Evolutionary conservation across 2,329 filamentous ascomycete genomes (phyloP), one percentile per base, ranked within the genome.

Genomic region (Fusarium sp.): DNA sequence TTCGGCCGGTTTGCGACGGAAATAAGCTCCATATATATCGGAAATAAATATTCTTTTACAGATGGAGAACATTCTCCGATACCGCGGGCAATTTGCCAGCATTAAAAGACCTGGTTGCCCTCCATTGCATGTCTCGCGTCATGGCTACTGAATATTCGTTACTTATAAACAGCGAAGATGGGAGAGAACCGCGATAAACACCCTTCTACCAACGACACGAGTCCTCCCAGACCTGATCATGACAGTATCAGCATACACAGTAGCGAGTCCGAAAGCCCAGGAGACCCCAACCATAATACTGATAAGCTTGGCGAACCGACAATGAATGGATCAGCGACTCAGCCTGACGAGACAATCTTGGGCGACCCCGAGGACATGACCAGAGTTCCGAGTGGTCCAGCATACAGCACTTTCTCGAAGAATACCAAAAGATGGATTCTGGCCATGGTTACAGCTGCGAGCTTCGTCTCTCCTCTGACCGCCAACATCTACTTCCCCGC

Each of bases 381-480:
- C 7, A 67, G 71, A 57, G 60, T 69, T 24, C 33, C 59, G 15
- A 74, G 65, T 40, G 70, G 67, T 26, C 70, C 72, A 51, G 53
- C 74, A 13, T 78, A 79, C 62, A 78, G 73, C 59, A 62, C 66
- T 54, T 78, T 78, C 47, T 73, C 75, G 1, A 72, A 70, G 26
- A 60, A 70, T 14, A 84, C 81, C 69, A 88, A 84, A 73, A 76
- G 80, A 68, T 88, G 84, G 80, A 84, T 89, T 61, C 80, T 85
- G 34, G 71, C 77, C 50, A 84, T 89, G 83, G 84, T 86, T 56
- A 82, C 83, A 34, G 73, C 84, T 44, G 83, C 84, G 11, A 84
- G 84, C 71, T 85, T 87, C 67, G 80, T 88, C 64, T 88, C 86
- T 7, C 87, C 87, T 4, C 83, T 88, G 76, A 87, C 86, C 2